These are phyloP conservation scores for Fusarium goolgardi DNA, from an alignment of 2,329 filamentous ascomycete genomes.

Conservation along the genomic window DNA sequence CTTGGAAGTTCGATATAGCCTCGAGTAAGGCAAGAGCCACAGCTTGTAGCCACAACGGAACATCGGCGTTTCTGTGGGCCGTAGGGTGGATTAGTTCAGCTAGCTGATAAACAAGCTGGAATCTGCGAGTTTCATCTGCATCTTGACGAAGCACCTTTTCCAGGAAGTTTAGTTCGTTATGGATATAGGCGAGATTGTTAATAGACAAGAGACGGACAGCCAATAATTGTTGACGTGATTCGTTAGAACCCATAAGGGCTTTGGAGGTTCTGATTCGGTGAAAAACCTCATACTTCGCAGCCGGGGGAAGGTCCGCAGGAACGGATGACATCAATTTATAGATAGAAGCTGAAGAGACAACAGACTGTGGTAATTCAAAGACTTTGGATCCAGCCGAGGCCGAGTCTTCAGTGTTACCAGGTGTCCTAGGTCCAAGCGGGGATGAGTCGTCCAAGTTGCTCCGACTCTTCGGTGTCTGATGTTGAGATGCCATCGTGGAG, in stretches of 20 bases:
- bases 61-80: constrained; percentile 71
- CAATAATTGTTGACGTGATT: constrained; percentile 79
- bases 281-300: constrained; percentile 84
- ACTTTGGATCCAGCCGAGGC: constrained; percentile 62
- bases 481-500: constrained; percentile 62
- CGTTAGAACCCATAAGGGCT: constrained; percentile 74
- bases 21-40: constrained; percentile 85
- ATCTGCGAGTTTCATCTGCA: constrained; percentile 85
- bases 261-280: constrained; percentile 86
- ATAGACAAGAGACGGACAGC: constrained; percentile 86
- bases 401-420: constrained; percentile 52
- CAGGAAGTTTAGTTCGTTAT: constrained; percentile 83
- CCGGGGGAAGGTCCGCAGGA: constrained; percentile 74
- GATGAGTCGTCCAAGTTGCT: constrained; percentile 58
- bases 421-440: constrained; percentile 60
- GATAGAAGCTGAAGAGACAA: constrained; percentile 64
- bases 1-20: constrained; percentile 82
- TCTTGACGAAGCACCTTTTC: constrained; percentile 90
- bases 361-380: constrained; percentile 72
- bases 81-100: constrained; percentile 91
- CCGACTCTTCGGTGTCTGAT: constrained; percentile 58
- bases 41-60: constrained; percentile 83
- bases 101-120: constrained; percentile 91
- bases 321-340: constrained; percentile 67
- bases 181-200: constrained; percentile 90